Conservation (phyloP, 2,329 filamentous ascomycete species). For the Penicillium expansum region DNA sequence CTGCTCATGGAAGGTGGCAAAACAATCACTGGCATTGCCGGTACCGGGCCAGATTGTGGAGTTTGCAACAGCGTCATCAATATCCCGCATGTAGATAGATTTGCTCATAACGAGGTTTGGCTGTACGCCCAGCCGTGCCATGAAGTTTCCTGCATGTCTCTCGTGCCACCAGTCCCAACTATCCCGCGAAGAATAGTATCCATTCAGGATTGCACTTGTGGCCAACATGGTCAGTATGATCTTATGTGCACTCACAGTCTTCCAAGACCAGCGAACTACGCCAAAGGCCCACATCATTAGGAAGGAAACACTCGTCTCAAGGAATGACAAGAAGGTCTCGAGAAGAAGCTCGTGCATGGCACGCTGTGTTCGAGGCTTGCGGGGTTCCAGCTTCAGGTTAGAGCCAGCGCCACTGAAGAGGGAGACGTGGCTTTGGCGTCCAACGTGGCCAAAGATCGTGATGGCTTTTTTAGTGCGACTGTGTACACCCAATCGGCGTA, state of each 20-base stretch:
- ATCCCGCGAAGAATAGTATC: constrained; percentile 71
- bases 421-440: constrained; percentile 42
- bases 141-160: constrained; percentile 73
- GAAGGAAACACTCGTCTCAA: constrained; percentile 71
- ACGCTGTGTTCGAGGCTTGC: constrained; percentile 59
- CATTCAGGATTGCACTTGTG: constrained; percentile 69
- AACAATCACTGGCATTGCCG: constrained; percentile 39
- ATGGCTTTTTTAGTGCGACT: constrained; percentile 50
- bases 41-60: constrained; percentile 29
- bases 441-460: constrained; percentile 49
- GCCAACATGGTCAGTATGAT: constrained; percentile 68
- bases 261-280: constrained; percentile 62
- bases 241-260: constrained; percentile 68
- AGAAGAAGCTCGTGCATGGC: constrained; percentile 67
- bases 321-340: constrained; percentile 69
- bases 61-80: constrained; percentile 62
- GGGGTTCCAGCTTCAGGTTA: constrained; percentile 39
- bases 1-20: constrained; percentile 46
- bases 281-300: constrained; percentile 75
- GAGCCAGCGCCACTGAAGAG: constrained; percentile 37
- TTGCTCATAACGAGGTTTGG: constrained; percentile 80
- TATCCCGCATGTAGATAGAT: constrained; percentile 76
- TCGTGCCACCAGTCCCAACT: constrained; percentile 81
- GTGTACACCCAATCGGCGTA: constrained; percentile 46
- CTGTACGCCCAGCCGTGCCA: constrained; percentile 74